A percentile compares a stretch with the other conserved stretches of the same genome.
Conservation (phyloP, 1,284 basidiomycete species). For the Tilletia indica region DNA sequence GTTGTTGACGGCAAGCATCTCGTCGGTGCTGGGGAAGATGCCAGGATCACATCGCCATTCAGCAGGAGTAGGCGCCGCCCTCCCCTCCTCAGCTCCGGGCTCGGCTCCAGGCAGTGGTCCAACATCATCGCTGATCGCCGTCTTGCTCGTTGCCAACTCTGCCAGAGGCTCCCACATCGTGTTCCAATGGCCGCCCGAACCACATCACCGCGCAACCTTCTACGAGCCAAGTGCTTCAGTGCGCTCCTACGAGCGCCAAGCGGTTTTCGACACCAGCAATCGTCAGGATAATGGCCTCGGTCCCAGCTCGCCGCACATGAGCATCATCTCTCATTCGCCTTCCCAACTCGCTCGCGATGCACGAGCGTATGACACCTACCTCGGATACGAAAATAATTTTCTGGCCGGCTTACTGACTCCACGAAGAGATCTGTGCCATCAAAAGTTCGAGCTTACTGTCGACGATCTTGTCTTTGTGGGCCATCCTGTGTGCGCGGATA, state of each 20-base stretch:
- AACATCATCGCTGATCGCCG: slow-evolving; percentile 40
- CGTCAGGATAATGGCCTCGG: background rate
- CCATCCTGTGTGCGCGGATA: slow-evolving; percentile 76
- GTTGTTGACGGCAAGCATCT: background rate
- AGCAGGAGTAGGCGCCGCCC: background rate
- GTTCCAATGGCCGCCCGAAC: slow-evolving; percentile 51
- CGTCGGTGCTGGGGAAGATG: background rate
- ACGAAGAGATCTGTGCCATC: slow-evolving; percentile 75
- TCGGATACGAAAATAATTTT: slow-evolving; percentile 78
- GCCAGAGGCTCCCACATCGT: slow-evolving; percentile 46
- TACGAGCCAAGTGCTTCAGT: background rate
- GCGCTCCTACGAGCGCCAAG: background rate
- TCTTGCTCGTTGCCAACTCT: slow-evolving; percentile 49
- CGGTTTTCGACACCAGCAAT: background rate
- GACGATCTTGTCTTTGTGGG: slow-evolving; percentile 93
- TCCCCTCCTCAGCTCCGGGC: too few species aligned
- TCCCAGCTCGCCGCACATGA: background rate
- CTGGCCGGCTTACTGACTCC: slow-evolving; percentile 80
- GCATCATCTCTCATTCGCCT: slow-evolving; percentile 2
- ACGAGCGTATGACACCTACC: slow-evolving; percentile 61
- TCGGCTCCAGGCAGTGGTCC: background rate
- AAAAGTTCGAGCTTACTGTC: slow-evolving; percentile 87
- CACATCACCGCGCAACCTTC: slow-evolving; percentile 26
- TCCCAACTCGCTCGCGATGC: slow-evolving; percentile 12
- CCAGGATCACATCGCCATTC: too few species aligned